phyloP scores from a whole-genome alignment of 2,329 filamentous ascomycete genomes.

The Diaporthe nobilis region DNA sequence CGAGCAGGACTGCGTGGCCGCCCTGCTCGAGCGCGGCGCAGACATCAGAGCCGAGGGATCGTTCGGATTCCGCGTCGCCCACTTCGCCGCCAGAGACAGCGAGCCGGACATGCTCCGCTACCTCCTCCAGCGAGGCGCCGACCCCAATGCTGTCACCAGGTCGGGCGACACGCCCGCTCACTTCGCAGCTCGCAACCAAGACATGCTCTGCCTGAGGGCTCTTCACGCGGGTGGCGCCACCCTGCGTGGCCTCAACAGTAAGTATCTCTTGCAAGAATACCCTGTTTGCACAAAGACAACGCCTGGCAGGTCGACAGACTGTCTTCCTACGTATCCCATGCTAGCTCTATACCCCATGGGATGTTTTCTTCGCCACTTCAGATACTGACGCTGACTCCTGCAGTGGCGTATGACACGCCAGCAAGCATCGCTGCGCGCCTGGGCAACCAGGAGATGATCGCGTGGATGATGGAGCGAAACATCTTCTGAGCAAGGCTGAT shows the following conservation, averaged over 20 bases:
- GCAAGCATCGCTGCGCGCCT: neutral
- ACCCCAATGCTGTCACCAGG: neutral
- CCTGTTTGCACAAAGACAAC: neutral
- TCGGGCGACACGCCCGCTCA: conserved; percentile 1
- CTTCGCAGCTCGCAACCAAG: neutral
- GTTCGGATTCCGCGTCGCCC: neutral
- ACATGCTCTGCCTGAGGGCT: neutral
- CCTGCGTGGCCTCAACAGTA: neutral
- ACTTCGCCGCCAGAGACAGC: neutral
- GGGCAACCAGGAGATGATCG: conserved; percentile 6
- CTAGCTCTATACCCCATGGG: no score
- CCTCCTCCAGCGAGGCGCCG: neutral
- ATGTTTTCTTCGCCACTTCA: neutral
- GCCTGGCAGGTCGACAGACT: no score
- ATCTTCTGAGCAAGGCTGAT: neutral
- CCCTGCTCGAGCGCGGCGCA: neutral
- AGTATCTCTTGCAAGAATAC: neutral
- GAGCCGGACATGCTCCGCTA: neutral
- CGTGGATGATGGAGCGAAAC: neutral
- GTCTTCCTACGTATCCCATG: neutral
- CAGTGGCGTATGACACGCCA: neutral
- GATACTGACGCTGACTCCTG: neutral
- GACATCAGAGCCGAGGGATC: neutral
- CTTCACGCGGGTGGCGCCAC: neutral
- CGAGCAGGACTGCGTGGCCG: neutral